Conservation (phyloP, 441 rosid species). For the Brassica hybrid region DNA sequence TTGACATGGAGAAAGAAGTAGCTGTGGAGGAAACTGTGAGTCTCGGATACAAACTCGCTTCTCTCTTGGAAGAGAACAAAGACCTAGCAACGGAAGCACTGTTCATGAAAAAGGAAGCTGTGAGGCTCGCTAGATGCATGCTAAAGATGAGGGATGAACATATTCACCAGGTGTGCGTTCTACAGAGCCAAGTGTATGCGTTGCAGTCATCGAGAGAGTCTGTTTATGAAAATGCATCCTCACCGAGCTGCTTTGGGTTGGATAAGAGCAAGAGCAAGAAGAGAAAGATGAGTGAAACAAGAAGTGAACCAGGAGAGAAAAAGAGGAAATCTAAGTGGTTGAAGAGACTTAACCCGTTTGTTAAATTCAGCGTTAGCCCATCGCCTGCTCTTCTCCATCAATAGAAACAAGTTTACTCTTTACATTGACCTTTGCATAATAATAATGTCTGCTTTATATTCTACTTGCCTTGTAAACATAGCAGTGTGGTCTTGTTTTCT, state of each 20-base stretch:
- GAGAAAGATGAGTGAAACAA: constrained; percentile 39
- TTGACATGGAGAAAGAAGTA: constrained; percentile 68
- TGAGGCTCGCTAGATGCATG: constrained; percentile 53
- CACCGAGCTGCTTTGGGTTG: constrained; percentile 34
- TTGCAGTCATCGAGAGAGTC: constrained; percentile 44
- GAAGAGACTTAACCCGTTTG: constrained; percentile 36
- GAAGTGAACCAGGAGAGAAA: constrained; percentile 28
- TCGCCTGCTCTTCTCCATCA: constrained; percentile 14
- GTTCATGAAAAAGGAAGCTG: constrained; percentile 60
- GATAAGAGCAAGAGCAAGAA: constrained; percentile 36
- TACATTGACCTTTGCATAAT: neutral
- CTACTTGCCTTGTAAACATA: constrained; percentile 26
- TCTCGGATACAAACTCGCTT: constrained; percentile 47
- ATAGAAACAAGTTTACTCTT: constrained; percentile 5
- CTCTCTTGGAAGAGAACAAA: constrained; percentile 54
- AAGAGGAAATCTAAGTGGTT: constrained; percentile 41
- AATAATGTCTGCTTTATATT: constrained; percentile 10
- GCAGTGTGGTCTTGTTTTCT: neutral
- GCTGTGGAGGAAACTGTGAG: constrained; percentile 55
- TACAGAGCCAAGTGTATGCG: constrained; percentile 37
- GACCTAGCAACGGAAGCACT: constrained; percentile 49
- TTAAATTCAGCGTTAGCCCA: constrained; percentile 26
- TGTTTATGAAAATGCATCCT: constrained; percentile 6
- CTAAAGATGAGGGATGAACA: constrained; percentile 65
- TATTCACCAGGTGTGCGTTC: constrained; percentile 47